Conservation (phyloP, 1,284 basidiomycete species). For the Lentinus polychrous region DNA sequence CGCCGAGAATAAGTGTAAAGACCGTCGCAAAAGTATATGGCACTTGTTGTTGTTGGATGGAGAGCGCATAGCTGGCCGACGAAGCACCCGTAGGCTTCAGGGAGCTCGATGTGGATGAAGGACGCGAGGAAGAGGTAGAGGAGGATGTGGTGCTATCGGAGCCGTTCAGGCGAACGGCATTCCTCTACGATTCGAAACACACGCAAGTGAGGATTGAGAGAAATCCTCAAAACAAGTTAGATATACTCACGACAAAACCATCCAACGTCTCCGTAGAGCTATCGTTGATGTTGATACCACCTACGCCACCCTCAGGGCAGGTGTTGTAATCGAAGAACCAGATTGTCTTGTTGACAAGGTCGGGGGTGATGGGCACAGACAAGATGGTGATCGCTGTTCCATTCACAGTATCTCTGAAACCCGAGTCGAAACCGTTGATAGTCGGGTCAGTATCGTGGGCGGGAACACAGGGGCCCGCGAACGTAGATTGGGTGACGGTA, state of each 20-base stretch:
- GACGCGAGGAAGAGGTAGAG: conserved; percentile 6
- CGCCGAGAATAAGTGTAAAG: conserved; percentile 1
- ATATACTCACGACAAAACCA: conserved; percentile 41
- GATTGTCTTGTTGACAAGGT: conserved; percentile 31
- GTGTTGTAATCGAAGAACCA: conserved; percentile 57
- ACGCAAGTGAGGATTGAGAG: neutral
- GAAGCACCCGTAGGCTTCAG: conserved; percentile 7
- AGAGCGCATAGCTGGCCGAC: neutral
- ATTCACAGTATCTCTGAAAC: conserved; percentile 42
- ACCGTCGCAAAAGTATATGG: neutral
- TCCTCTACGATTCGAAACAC: conserved; percentile 29
- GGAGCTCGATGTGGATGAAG: neutral
- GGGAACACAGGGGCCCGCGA: conserved; percentile 43
- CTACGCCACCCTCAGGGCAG: conserved; percentile 52
- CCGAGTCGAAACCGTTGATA: conserved; percentile 53
- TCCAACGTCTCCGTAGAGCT: conserved; percentile 41
- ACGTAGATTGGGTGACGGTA: conserved; percentile 49
- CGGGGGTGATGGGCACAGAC: conserved; percentile 33
- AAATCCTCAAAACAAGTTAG: too few relatives aligned
- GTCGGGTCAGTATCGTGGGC: conserved; percentile 37
- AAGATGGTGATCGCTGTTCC: conserved; percentile 39
- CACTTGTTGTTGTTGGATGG: neutral
- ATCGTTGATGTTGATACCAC: conserved; percentile 51
- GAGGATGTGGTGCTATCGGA: conserved; percentile 14
- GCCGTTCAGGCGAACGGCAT: conserved; percentile 47